Evolutionary conservation across 2,329 filamentous ascomycete genomes (phyloP).

Genomic region (Sporothrix brunneoviolacea): DNA sequence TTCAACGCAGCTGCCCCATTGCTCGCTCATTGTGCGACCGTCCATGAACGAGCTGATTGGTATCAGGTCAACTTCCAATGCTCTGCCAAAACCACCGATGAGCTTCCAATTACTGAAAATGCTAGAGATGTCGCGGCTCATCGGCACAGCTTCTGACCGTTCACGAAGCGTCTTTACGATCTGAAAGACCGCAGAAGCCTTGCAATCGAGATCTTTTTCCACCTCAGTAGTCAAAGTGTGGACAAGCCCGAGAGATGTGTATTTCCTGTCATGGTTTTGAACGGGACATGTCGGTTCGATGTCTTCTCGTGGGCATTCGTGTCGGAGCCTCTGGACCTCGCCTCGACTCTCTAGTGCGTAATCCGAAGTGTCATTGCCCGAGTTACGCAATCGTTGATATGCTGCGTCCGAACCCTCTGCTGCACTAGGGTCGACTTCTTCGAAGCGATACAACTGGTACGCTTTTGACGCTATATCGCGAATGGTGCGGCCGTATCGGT

Average conservation of each 20-base stretch:
- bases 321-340: slow-evolving; percentile 13
- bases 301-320: slow-evolving; percentile 6
- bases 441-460: slow-evolving; percentile 21
- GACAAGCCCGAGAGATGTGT: not conserved
- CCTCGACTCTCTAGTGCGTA: not conserved
- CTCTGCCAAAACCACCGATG: not conserved
- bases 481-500: slow-evolving; percentile 28
- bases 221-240: not conserved
- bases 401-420: too few species aligned
- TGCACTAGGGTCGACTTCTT: too few species aligned
- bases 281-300: not conserved
- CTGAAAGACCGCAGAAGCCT: not conserved
- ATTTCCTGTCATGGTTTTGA: not conserved
- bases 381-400: too few species aligned
- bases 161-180: not conserved
- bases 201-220: not conserved
- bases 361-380: too few species aligned
- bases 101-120: not conserved
- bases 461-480: slow-evolving; percentile 27
- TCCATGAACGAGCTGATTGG: slow-evolving; percentile 3
- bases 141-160: not conserved
- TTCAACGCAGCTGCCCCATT: slow-evolving; percentile 24
- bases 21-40: not conserved
- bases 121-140: not conserved
- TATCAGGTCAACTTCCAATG: not conserved